Evolutionary conservation across 2,329 filamentous ascomycete genomes (phyloP), one percentile per base, ranked within the genome.

Genomic region (Lachnellula subtilissima): DNA sequence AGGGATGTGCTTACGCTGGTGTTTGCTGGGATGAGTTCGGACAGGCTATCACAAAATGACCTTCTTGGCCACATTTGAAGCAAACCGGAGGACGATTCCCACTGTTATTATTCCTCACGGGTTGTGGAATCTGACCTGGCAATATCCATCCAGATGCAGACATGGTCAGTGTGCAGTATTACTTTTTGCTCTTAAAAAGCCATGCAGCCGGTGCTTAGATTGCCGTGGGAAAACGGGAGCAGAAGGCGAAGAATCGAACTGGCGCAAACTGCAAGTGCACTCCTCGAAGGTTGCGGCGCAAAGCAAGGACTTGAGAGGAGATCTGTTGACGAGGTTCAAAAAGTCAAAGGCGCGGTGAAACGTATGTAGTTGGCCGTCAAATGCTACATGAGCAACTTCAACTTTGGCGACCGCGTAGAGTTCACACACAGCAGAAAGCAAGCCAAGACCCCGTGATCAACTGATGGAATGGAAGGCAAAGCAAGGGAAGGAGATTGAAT

Each of bases 11-110:
- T 77, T 74, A 82, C 80, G 74, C 76, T 61, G 77, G 77, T 47
- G 74, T 73, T 61, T 71, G 67, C 58, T 77, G 71, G 23, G 76
- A 78, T 22, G 76, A 74, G 57, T 80, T 75, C 7, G 78, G 79
- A 64, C 80, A 83, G 50, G 77, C 78, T 52, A 81, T 70, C 12
- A 77, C 71, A 72, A 78, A 82, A 64, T 83, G 80, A 4, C 77
- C 76, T 32, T 70, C 68, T 48, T 69, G 66, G 52, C 78, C 78
- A 62, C 80, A 83, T 64, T 81, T 82, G 66, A 81, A 82, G 67
- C 80, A 83, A 60, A 74, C 62, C 7, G 70, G 69, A 53, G 72
- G 72, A 15, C 42, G 66, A 56, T 52, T 49, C 37, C 55, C 54
- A 61, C 49, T 53, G 48, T 50, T 58, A 48, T 56, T 58, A 49